phyloP scores from a whole-genome alignment of 1,139 yeast genomes.

The Magnusiomyces tetraspermus region DNA sequence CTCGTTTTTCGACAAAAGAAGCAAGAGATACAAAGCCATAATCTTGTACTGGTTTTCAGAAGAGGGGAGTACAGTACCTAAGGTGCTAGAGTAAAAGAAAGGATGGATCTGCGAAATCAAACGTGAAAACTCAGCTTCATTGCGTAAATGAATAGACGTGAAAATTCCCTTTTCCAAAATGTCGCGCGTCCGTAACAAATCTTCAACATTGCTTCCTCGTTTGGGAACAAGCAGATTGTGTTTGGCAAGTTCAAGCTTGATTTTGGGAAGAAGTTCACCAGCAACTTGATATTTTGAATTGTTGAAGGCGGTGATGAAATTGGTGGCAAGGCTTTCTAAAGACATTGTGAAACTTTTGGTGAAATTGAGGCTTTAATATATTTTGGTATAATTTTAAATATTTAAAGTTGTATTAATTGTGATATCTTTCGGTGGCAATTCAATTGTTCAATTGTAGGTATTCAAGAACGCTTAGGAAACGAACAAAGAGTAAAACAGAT shows the following conservation, averaged over 20 bases:
- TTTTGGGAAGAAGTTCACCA: conserved; percentile 51
- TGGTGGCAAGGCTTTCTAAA: conserved; percentile 40
- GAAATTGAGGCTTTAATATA: not conserved
- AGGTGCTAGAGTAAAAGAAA: conserved; percentile 40
- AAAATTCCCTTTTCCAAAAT: conserved; percentile 84
- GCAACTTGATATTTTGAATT: conserved; percentile 53
- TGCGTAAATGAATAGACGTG: conserved; percentile 53
- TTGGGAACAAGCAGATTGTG: conserved; percentile 68
- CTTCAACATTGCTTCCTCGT: conserved; percentile 35
- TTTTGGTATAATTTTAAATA: too few relatives aligned
- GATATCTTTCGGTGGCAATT: too few relatives aligned
- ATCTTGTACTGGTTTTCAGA: conserved; percentile 67
- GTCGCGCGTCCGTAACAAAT: conserved; percentile 67
- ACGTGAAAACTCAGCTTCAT: conserved; percentile 60
- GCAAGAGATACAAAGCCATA: conserved; percentile 64
- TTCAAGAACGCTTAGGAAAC: too few relatives aligned
- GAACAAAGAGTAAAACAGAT: too few relatives aligned
- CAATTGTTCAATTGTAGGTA: too few relatives aligned
- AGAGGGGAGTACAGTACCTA: conserved; percentile 40
- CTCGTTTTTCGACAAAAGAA: conserved; percentile 71
- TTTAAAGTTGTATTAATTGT: too few relatives aligned
- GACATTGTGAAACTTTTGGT: conserved; percentile 9
- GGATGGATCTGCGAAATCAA: conserved; percentile 68
- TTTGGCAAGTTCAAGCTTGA: conserved; percentile 71
- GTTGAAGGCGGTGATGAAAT: conserved; percentile 57